A percentile compares a stretch with the other conserved stretches of the same genome.
These are phyloP conservation scores for Claviceps sorghi DNA, from an alignment of 2,329 filamentous ascomycete genomes.

Conservation along the genomic window DNA sequence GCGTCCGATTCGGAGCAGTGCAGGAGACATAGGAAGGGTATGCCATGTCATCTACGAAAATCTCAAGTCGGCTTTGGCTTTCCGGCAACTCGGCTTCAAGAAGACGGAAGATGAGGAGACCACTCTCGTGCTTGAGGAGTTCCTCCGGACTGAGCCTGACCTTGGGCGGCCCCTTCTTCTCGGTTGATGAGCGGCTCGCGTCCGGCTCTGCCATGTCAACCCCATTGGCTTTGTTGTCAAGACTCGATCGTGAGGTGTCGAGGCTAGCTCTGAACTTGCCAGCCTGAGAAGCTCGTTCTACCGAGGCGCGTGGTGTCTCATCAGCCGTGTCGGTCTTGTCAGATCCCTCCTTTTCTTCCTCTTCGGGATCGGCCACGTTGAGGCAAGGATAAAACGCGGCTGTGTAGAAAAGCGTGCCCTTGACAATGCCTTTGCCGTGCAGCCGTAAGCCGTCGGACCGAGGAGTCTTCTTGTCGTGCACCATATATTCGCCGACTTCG, in stretches of 20 bases:
- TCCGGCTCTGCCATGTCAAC: constrained; percentile 15
- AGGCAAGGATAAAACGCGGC: constrained; percentile 82
- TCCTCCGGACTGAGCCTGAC: constrained; percentile 67
- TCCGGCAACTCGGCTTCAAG: constrained; percentile 76
- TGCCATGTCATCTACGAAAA: constrained; percentile 87
- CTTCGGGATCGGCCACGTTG: constrained; percentile 76
- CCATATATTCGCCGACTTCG: constrained; percentile 65
- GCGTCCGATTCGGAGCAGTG: constrained; percentile 51
- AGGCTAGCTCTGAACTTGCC: constrained; percentile 30
- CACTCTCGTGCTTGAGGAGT: constrained; percentile 73
- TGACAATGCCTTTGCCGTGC: constrained; percentile 56
- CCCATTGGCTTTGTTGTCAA: not conserved
- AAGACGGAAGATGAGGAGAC: constrained; percentile 85
- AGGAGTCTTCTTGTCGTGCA: constrained; percentile 59
- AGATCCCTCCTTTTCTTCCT: constrained; percentile 48
- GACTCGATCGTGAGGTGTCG: constrained; percentile 11
- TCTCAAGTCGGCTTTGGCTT: constrained; percentile 63
- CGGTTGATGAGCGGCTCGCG: constrained; percentile 20
- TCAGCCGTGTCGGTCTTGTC: constrained; percentile 1
- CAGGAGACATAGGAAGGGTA: constrained; percentile 80
- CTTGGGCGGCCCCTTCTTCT: constrained; percentile 51
- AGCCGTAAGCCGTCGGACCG: constrained; percentile 57
- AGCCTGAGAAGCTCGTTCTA: constrained; percentile 17
- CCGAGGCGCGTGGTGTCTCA: constrained; percentile 5
- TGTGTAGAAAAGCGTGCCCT: constrained; percentile 71